Evolutionary conservation across 139 green algal species (phyloP).

Genomic region (Chlamydomonas schloesseri): DNA sequence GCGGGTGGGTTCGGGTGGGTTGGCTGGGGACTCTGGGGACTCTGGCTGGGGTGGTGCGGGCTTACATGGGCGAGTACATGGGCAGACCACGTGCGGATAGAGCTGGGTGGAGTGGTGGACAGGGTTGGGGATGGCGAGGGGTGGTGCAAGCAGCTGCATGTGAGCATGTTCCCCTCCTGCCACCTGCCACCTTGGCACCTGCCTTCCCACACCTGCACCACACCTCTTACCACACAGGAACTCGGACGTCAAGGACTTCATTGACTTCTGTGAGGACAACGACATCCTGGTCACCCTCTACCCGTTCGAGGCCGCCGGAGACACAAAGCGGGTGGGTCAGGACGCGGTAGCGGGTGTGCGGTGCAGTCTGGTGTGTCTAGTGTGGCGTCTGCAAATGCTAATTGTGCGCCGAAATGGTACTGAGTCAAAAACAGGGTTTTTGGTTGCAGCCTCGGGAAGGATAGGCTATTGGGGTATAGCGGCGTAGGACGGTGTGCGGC

Average conservation of each 20-base stretch:
- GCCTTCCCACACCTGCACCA: too few species aligned
- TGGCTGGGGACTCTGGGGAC: too few species aligned
- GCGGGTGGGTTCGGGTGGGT: too few species aligned
- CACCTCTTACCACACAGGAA: neutral
- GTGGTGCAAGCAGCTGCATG: too few species aligned
- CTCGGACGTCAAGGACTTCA: neutral
- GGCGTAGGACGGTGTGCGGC: too few species aligned
- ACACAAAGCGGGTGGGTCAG: neutral
- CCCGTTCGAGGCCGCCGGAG: neutral
- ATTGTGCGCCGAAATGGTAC: neutral
- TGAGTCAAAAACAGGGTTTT: neutral
- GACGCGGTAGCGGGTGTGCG: neutral
- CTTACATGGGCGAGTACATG: neutral
- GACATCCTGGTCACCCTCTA: constrained; percentile 13
- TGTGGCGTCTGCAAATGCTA: neutral
- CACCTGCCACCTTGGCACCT: too few species aligned
- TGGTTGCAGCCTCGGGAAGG: neutral
- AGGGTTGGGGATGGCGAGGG: too few species aligned
- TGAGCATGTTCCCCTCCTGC: too few species aligned
- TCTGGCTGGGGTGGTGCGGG: too few species aligned
- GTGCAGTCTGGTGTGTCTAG: neutral
- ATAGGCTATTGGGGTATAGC: too few species aligned
- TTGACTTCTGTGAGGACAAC: constrained; percentile 13
- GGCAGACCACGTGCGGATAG: neutral
- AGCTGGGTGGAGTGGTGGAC: too few species aligned